phyloP scores from a whole-genome alignment of 192 early-diverging fungal genomes.

The Coemansia sp. region DNA sequence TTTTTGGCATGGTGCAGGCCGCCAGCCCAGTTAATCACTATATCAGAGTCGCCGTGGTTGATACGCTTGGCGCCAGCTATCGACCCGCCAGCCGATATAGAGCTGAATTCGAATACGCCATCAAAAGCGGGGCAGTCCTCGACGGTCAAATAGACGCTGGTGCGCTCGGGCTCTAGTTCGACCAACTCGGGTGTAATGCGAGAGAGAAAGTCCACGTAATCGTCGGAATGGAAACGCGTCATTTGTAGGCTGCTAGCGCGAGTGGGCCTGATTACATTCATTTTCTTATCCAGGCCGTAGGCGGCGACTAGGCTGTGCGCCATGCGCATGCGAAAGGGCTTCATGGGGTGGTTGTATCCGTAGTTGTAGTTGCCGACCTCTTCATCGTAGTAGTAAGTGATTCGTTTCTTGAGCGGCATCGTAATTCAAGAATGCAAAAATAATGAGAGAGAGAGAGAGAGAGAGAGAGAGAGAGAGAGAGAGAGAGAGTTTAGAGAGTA shows the following conservation, averaged over 20 bases:
- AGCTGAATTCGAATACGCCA: constrained; percentile 94
- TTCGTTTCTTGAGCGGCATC: constrained; percentile 51
- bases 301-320: constrained; percentile 93
- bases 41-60: constrained; percentile 83
- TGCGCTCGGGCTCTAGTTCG: constrained; percentile 63
- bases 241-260: constrained; percentile 87
- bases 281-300: constrained; percentile 93
- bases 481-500: too few species aligned
- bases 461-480: too few species aligned
- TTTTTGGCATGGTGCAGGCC: constrained; percentile 98
- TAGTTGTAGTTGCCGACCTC: constrained; percentile 87
- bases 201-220: constrained; percentile 92
- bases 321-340: constrained; percentile 95
- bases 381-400: constrained; percentile 58
- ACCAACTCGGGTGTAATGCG: constrained; percentile 77
- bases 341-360: constrained; percentile 97
- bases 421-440: constrained; percentile 8
- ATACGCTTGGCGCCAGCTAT: constrained; percentile 92
- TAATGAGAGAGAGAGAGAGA: too few species aligned
- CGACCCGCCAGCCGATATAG: constrained; percentile 90
- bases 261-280: constrained; percentile 82
- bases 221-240: constrained; percentile 93
- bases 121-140: constrained; percentile 99
- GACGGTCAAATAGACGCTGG: constrained; percentile 76
- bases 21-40: constrained; percentile 97